Evolutionary conservation across 345 rosid genomes (phyloP).

Genomic region (Eucalyptus leucophloia): DNA sequence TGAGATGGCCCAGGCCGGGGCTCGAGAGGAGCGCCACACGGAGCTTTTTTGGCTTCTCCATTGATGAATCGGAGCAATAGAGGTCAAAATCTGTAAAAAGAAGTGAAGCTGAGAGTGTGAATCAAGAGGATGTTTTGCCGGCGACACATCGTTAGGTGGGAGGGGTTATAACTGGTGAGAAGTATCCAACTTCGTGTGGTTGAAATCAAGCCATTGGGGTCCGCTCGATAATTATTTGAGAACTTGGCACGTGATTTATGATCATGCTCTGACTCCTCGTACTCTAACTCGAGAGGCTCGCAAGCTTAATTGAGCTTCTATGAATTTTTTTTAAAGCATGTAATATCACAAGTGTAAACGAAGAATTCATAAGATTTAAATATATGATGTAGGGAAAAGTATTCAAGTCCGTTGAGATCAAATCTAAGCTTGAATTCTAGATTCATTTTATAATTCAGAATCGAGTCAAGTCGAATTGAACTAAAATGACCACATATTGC

Average conservation of each 20-base stretch:
- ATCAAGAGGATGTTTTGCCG: neutral
- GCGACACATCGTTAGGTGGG: neutral
- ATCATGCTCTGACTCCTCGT: neutral
- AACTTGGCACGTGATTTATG: neutral
- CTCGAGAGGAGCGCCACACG: conserved; percentile 31
- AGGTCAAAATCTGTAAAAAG: neutral
- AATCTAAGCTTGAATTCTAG: neutral
- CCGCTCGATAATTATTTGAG: neutral
- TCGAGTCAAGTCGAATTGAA: neutral
- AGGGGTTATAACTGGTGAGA: neutral
- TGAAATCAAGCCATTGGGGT: neutral
- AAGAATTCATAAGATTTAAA: neutral
- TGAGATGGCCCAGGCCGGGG: conserved; percentile 54
- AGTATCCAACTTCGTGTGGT: neutral
- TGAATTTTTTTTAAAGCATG: neutral
- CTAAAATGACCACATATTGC: neutral
- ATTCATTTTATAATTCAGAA: neutral
- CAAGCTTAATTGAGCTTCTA: neutral
- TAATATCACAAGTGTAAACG: neutral
- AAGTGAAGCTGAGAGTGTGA: neutral
- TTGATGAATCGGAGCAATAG: neutral
- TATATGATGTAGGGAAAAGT: neutral
- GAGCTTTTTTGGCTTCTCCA: neutral
- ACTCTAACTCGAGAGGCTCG: neutral
- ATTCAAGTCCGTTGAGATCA: neutral